A percentile compares a stretch with the other conserved stretches of the same genome.
Conservation (phyloP, 2,329 filamentous ascomycete species). For the Penicillium decumbens region DNA sequence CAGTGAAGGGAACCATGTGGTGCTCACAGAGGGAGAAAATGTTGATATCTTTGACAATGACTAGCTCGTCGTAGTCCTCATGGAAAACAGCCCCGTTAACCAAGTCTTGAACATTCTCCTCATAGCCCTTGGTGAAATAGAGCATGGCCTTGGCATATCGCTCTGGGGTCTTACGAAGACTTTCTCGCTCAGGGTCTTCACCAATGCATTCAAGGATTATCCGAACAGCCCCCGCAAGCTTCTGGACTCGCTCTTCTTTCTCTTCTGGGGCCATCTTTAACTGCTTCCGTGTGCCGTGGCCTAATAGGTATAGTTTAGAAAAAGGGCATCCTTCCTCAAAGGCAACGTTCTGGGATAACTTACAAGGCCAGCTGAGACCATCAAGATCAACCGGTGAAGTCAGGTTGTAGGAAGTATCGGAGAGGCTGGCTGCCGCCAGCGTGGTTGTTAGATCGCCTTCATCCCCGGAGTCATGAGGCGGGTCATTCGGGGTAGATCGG, state of each 20-base stretch:
- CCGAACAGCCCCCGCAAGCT: constrained; percentile 58
- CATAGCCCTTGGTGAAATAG: constrained; percentile 94
- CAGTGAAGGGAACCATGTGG: constrained; percentile 91
- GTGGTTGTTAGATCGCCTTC: constrained; percentile 49
- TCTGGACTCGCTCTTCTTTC: constrained; percentile 55
- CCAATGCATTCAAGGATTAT: constrained; percentile 64
- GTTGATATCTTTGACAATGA: constrained; percentile 97
- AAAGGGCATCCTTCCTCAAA: background rate
- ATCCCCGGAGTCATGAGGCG: constrained; percentile 52
- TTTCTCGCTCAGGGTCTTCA: constrained; percentile 62
- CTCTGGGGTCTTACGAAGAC: constrained; percentile 63
- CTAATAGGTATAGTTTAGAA: constrained; percentile 24
- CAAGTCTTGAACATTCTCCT: constrained; percentile 86
- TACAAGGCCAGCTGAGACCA: constrained; percentile 51
- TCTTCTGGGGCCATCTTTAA: constrained; percentile 56
- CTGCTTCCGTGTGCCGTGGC: constrained; percentile 47
- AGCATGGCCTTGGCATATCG: constrained; percentile 94
- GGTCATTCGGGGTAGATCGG: constrained; percentile 42
- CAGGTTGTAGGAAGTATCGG: constrained; percentile 48
- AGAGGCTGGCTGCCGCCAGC: constrained; percentile 48
- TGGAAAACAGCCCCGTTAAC: constrained; percentile 94
- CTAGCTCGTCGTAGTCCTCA: constrained; percentile 93
- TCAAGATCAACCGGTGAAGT: constrained; percentile 51
- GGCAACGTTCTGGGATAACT: constrained; percentile 23
- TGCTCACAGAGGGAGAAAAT: constrained; percentile 94